Conservation (phyloP, 345 rosid species). For the Eutrema yunnanense region DNA sequence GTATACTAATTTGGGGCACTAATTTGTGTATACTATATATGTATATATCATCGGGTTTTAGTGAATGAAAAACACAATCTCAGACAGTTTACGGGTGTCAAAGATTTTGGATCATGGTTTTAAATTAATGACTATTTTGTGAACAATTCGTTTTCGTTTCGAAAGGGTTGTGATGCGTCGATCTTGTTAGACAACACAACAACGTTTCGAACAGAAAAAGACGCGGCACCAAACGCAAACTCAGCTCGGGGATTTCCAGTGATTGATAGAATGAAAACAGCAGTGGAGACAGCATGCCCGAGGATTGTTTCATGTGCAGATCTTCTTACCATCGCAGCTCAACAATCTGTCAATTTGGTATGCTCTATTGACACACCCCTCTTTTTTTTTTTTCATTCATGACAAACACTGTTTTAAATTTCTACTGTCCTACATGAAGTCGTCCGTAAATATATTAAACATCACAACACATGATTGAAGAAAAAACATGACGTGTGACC, state of each 20-base stretch:
- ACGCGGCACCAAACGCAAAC: slow-evolving; percentile 30
- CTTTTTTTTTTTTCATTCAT: background rate
- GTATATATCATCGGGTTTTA: no score
- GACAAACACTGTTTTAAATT: background rate
- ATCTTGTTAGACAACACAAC: slow-evolving; percentile 42
- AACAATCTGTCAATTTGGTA: slow-evolving; percentile 49
- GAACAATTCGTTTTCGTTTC: background rate
- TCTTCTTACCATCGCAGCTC: slow-evolving; percentile 50
- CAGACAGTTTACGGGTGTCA: background rate
- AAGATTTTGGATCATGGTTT: background rate
- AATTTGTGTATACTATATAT: no score
- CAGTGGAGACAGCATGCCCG: slow-evolving; percentile 43
- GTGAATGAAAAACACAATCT: background rate
- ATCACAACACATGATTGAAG: background rate
- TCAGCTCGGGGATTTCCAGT: slow-evolving; percentile 54
- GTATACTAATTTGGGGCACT: no score
- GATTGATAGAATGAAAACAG: slow-evolving; percentile 46
- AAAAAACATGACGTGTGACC: slow-evolving; percentile 16
- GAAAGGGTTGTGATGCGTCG: slow-evolving; percentile 57
- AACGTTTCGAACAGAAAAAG: slow-evolving; percentile 41
- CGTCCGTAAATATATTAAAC: background rate
- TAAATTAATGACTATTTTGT: background rate
- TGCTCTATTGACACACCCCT: background rate
- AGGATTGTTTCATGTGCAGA: slow-evolving; percentile 51
- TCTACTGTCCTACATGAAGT: no score